Evolutionary conservation across 345 rosid genomes (phyloP), one percentile per base, ranked within the genome.

Genomic region (Citrus hindsii): DNA sequence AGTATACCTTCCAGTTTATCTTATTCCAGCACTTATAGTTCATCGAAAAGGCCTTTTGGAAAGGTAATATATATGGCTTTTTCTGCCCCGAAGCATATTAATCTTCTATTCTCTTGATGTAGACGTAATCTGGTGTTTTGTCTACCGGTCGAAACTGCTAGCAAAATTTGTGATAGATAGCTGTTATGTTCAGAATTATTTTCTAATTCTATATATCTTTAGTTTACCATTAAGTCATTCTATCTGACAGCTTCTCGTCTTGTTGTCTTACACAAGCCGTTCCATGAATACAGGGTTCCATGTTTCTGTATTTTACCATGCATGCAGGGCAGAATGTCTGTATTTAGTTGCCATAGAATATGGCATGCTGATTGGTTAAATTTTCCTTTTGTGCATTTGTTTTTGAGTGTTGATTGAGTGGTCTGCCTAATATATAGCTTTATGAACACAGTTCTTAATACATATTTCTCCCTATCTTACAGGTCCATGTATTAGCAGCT

Each of bases 1-100:
- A 6, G 96, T 95, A 9, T 95, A 95, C 83, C 88, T 95, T 72
- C 99, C 98, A 59, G 99, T 95, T 25, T 95, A 95, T 88, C 82
- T 95, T 75, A 69, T 95, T 77, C 97, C 99, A 60, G 98, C 99
- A 33, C 77, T 95, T 59, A 91, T 95, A 79, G 96, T 95, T 78
- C 99, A 95, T 88, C 98, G 99, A 32, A 85, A 88, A 80, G 97
- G 86, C 75, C 97, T 95, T 68, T 69, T 81, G 55, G 86, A 91
- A 89, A 91, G 94, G 99, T 95, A 86, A 71, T 22, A 19, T 6
- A 24, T 40, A 56, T 56, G 37, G 33, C 35, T 58, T 61, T 42
- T 32, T 25, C 64, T 32, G 40, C 21, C 5, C 25, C 0, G 2
- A n/a, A 73, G 48, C 7, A n/a, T 38, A 9, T 59, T 9, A 51